A percentile compares a stretch with the other conserved stretches of the same genome.
These are phyloP conservation scores for Aspergillus ochraceus DNA, from an alignment of 2,329 filamentous ascomycete genomes.

Conservation along the genomic window DNA sequence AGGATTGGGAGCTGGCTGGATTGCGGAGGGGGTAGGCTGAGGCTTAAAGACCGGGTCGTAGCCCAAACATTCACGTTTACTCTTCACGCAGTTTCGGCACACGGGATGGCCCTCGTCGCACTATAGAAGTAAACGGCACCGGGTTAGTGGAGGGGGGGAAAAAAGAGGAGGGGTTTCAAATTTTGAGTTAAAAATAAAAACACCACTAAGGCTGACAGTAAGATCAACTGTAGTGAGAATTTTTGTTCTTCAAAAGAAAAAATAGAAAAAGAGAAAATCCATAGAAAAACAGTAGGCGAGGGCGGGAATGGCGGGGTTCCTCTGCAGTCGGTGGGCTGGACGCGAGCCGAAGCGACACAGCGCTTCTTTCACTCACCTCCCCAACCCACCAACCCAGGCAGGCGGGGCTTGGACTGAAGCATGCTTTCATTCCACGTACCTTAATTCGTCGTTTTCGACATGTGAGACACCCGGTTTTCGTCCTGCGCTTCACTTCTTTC, in stretches of 20 bases:
- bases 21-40: slow-evolving; percentile 67
- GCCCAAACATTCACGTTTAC: slow-evolving; percentile 66
- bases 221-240: background rate
- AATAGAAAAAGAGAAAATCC: slow-evolving; percentile 8
- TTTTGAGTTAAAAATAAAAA: too few relatives aligned
- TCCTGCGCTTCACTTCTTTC: slow-evolving; percentile 74
- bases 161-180: slow-evolving; percentile 2
- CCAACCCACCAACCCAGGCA: slow-evolving; percentile 5
- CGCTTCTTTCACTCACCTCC: slow-evolving; percentile 8
- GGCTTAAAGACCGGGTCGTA: slow-evolving; percentile 71
- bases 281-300: slow-evolving; percentile 6
- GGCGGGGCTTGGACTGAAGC: background rate
- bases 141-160: slow-evolving; percentile 12
- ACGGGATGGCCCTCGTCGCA: slow-evolving; percentile 94
- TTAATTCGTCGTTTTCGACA: slow-evolving; percentile 70
- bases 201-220: too few relatives aligned
- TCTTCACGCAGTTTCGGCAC: slow-evolving; percentile 72
- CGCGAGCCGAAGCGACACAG: slow-evolving; percentile 26
- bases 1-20: slow-evolving; percentile 59
- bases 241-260: background rate
- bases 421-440: slow-evolving; percentile 49
- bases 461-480: slow-evolving; percentile 70
- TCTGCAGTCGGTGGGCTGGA: slow-evolving; percentile 18
- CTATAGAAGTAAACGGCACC: slow-evolving; percentile 48
- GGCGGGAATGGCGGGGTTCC: slow-evolving; percentile 23